Percentiles rank a stretch among this genome's conserved stretches.
Conservation (phyloP, 441 rosid species). For the Syzygium syzygioides region DNA sequence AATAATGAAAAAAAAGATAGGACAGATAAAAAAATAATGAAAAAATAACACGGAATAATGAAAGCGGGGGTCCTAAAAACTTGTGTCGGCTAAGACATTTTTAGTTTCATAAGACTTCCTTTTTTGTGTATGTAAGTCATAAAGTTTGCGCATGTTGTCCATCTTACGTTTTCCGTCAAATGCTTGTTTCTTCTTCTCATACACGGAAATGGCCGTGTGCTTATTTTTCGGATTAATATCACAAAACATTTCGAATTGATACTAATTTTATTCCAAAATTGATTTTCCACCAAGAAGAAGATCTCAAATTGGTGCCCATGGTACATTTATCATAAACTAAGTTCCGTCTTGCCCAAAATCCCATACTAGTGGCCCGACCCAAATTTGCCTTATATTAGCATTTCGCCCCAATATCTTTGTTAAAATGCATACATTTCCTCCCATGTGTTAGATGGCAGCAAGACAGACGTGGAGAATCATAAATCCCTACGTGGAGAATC, state of each 20-base stretch:
- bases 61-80: neutral
- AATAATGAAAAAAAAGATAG: too few relatives aligned
- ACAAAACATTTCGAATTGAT: neutral
- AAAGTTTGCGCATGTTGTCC: neutral
- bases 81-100: neutral
- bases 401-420: neutral
- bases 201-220: neutral
- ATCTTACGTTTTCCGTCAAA: neutral
- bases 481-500: neutral
- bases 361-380: rapidly evolving
- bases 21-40: neutral
- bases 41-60: too few relatives aligned
- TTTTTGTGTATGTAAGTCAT: neutral
- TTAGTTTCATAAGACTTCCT: too few relatives aligned
- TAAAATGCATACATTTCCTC: neutral
- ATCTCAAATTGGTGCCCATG: neutral
- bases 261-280: neutral
- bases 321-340: neutral
- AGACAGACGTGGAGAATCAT: too few relatives aligned
- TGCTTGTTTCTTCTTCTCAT: rapidly evolving
- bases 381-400: too few relatives aligned
- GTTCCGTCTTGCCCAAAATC: neutral
- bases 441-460: neutral
- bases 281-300: neutral
- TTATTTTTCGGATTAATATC: neutral